Base-by-base conservation (phyloP, 306 rosid genomes). In the Fragaria iinumae region DNA sequence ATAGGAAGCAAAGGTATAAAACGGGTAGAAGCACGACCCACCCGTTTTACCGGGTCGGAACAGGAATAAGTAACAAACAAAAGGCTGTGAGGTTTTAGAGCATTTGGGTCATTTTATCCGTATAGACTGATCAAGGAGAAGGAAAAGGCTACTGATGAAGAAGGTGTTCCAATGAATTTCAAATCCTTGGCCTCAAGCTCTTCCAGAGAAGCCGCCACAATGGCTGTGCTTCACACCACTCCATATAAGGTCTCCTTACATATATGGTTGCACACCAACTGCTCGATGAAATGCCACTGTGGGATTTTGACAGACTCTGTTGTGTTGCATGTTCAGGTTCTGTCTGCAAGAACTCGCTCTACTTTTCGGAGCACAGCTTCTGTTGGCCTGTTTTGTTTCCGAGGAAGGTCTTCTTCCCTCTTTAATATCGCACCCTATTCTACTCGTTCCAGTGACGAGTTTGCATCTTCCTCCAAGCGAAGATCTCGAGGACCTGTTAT, bases 401-500 rank as follows among this genome's bases (percentile, higher is more conserved):
- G 86, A 27, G 83, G 88, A 64, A 86, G 81, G 36, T 32, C 36
- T 6, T 38, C 41, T 38, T 65, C 81, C 29, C 70, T 86, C 76
- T 76, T 89, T 69, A 83, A 80, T 60, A 55, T 82, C 8, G 65
- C 83, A 57, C 83, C 59, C 63, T 87, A 82, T 38, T 84, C 81
- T 79, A 84, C 89, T 48, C 81, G 77, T 79, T 81, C 89, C 47
- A 50, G 52, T 76, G 89, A 85, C 1, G 87, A 84, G 78, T 65
- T 82, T 55, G 70, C 62, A 71, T 80, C 78, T 72, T 87, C 96
- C 48, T 95, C 99, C 21, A 92, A 92, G 72, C 84, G 97, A 84
- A 88, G 98, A 83, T 86, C 97, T 69, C 76, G 93, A 68, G 98
- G 98, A 79, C 98, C 97, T 43, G 88, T 92, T 43, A 91, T 92